Evolutionary conservation across 495 filamentous ascomycete genomes (phyloP), one percentile per base, ranked within the genome.

Genomic region (Chaetomium tenue): DNA sequence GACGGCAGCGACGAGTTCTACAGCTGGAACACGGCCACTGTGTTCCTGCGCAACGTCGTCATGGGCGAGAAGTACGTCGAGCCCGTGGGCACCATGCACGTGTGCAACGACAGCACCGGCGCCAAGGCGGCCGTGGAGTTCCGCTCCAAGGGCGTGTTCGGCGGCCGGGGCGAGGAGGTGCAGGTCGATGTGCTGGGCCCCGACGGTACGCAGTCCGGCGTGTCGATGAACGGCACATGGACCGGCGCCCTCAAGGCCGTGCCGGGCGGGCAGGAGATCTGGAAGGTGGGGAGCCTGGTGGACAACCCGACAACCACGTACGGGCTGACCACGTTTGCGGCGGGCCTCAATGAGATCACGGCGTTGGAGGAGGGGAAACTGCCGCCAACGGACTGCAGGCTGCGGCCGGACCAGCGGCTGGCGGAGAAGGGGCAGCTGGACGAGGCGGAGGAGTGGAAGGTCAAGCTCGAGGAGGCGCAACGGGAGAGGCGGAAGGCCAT

Each of bases 21-120:
- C 77, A 90, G 86, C 72, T 98, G 91, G 89, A 87, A 82, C 26
- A 82, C 88, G 8, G 89, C 92, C 15, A 97, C 91, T 12, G 89
- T 87, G 60, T 98, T 96, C 76, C 81, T 98, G 60, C 87, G 94
- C 52, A 98, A 98, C 70, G 91, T 98, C 64, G 94, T 98, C 67
- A 93, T 94, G 60, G 94, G 94, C 28, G 94, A 98, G 78, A 98
- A 97, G 77, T 98, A 98, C 72, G 89, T 97, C 37, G 94, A 98
- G 77, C 94, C 94, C 1, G 91, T 96, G 12, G 92, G 92, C 20
- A 89, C 84, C 58, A 90, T 98, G 86, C 84, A 86, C 20, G 84
- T 98, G 26, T 75, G 81, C 53, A 90, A 92, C 73, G 95, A 98
- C 66, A 85, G 83, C 11, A 89, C 87, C 0, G 91, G 94, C 8